Evolutionary conservation across 805 yeast genomes (phyloP).

Genomic region (Yarrowia alimentaria): DNA sequence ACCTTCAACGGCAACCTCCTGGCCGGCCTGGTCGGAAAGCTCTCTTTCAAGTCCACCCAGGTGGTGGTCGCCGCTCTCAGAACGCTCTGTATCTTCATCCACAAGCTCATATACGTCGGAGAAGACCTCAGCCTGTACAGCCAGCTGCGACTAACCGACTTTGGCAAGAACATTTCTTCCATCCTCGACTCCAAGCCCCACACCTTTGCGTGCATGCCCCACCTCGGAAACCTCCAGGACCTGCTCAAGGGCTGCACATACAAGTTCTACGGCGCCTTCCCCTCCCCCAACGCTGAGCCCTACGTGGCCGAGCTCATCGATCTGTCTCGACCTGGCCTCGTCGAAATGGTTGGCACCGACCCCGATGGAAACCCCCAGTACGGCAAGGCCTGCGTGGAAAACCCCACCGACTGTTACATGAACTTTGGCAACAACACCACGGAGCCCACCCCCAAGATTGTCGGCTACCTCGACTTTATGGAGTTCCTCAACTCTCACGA

Average conservation of each 20-base stretch:
- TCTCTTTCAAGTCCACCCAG: constrained; percentile 21
- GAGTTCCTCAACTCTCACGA: constrained; percentile 33
- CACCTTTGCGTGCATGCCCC: constrained; percentile 32
- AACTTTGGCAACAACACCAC: constrained; percentile 1
- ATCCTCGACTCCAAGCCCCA: constrained; percentile 32
- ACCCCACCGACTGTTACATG: constrained; percentile 21
- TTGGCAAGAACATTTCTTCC: constrained; percentile 31
- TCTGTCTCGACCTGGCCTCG: constrained; percentile 28
- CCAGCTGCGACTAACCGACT: constrained; percentile 32
- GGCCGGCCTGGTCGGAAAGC: constrained; percentile 26
- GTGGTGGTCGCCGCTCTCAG: constrained; percentile 13
- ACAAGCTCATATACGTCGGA: constrained; percentile 22
- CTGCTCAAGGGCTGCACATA: constrained; percentile 32
- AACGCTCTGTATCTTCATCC: constrained; percentile 12
- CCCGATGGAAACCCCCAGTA: constrained; percentile 15
- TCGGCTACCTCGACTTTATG: constrained; percentile 34
- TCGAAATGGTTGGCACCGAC: constrained; percentile 31
- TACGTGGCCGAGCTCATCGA: constrained; percentile 28
- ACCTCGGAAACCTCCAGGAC: constrained; percentile 34
- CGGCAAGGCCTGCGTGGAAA: constrained; percentile 32
- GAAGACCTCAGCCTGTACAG: constrained; percentile 30
- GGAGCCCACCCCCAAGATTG: constrained; percentile 30
- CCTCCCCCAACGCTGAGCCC: constrained; percentile 27
- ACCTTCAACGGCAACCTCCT: constrained; percentile 14
- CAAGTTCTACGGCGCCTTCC: constrained; percentile 28